Conservation (phyloP, 495 filamentous ascomycete genomes). For the Xylaria venustula region DNA sequence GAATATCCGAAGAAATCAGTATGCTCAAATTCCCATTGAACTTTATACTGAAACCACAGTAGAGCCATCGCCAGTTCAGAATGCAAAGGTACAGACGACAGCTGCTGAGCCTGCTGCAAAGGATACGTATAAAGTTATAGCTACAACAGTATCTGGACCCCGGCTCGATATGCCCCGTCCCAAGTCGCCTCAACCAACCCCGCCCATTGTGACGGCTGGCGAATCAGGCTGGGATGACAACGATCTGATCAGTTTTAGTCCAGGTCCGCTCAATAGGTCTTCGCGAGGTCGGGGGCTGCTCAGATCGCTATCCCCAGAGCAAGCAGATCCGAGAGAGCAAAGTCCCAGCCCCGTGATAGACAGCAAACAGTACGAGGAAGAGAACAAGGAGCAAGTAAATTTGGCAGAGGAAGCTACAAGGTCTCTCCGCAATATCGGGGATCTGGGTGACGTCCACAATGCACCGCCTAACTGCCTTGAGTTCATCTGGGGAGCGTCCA, state of each 20-base stretch:
- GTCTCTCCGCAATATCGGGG: background rate
- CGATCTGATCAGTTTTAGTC: constrained; percentile 6
- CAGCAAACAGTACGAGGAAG: background rate
- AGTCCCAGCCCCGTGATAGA: background rate
- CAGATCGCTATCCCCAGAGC: background rate
- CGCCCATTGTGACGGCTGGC: background rate
- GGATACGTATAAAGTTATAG: no score
- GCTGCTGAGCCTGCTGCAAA: background rate
- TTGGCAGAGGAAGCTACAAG: background rate
- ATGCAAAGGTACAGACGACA: background rate
- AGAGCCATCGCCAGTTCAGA: background rate
- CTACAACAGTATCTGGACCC: no score
- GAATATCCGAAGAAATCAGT: background rate
- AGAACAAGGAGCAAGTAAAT: background rate
- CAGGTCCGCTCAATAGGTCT: background rate
- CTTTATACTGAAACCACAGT: background rate
- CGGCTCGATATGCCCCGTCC: background rate
- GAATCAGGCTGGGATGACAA: background rate
- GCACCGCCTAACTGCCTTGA: background rate
- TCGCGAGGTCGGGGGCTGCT: background rate
- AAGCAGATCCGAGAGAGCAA: background rate
- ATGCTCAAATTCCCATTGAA: background rate
- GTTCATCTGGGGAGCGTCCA: background rate
- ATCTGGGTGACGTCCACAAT: background rate
- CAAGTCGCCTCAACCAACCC: background rate